Conservation (phyloP, 1,139 yeast genomes). For the Blastobotrys capitulatus region DNA sequence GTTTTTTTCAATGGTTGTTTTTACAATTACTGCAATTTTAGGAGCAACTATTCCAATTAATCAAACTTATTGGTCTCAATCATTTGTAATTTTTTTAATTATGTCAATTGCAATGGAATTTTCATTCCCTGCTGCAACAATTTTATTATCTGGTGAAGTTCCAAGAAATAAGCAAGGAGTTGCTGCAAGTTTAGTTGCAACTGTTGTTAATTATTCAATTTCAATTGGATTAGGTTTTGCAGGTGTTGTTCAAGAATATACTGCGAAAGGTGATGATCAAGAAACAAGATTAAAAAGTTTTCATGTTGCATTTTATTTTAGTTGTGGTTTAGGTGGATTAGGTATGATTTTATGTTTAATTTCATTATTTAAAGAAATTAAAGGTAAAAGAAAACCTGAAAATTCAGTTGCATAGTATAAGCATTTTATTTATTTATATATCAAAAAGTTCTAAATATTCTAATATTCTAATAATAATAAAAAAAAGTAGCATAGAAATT, state of each 20-base stretch:
- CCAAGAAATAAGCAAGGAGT: constrained; percentile 56
- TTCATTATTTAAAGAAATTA: constrained; percentile 6
- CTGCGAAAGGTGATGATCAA: constrained; percentile 30
- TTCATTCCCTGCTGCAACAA: constrained; percentile 58
- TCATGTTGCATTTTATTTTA: constrained; percentile 44
- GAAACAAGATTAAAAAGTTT: constrained; percentile 36
- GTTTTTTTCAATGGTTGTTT: constrained; percentile 43
- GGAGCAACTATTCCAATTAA: constrained; percentile 43
- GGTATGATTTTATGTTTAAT: constrained; percentile 26
- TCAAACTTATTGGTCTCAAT: constrained; percentile 51
- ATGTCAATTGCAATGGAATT: constrained; percentile 59
- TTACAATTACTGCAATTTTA: constrained; percentile 39
- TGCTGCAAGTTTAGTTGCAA: constrained; percentile 58
- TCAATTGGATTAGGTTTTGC: constrained; percentile 61
- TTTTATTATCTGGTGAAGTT: constrained; percentile 46
- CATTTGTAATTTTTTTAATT: constrained; percentile 44
- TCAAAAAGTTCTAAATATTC: constrained; percentile 29
- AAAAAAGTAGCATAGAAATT: background rate
- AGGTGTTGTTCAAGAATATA: constrained; percentile 51
- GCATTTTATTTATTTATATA: constrained; percentile 16
- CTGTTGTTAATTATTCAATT: constrained; percentile 58
- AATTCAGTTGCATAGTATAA: background rate
- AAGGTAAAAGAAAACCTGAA: constrained; percentile 1
- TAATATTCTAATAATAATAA: constrained; percentile 8
- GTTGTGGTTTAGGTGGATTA: constrained; percentile 47